Evolutionary conservation across 208 protist species (phyloP), one percentile per base, ranked within the genome.

Genomic region (Naegleria lovaniensis): DNA sequence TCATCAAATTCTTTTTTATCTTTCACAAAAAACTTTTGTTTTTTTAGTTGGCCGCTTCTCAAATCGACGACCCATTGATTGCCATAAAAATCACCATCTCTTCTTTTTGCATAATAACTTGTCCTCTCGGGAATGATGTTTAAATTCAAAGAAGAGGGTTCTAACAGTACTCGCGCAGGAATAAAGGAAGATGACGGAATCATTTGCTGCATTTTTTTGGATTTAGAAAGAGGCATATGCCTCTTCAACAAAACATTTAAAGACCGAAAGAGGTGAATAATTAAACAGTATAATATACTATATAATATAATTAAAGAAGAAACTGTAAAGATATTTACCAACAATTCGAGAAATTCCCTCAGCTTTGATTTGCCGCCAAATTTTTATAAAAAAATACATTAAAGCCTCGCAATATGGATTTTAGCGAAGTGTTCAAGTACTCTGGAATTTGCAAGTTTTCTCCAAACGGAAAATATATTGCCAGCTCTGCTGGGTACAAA

Each of bases 391-490:
- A 48, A 48, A 48, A 48, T 48, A 48, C 43, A n/a, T 48, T 7
- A 48, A 48, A 48, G 5, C 43, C 1, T 9, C 1, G 22, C 1
- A 67, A 19, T 19, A 91, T 91, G 90, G 90, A 91, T 52, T 90
- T 91, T 9, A 83, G 48, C 19, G 90, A 88, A 79, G 29, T 85
- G 36, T 91, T 91, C 33, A 52, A 91, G 39, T 89, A 90, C 19
- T 43, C 90, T 36, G 90, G 90, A 40, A 87, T 91, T 39, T 59
- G 67, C 29, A 89, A 83, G n/a, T 90, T 90, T 52, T 91, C 90
- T 9, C 90, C 90, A 76, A 83, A 91, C 33, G 90, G 90, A 7
- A 87, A 79, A 41, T 85, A 43, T 9, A 48, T 91, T 38, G 90
- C 90, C 0, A 85, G 51, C 29, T 59, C 41, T 22, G 25, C 75